Evolutionary conservation across 192 early-diverging fungal species (phyloP), one percentile per base, ranked within the genome.

Genomic region (Gaertneriomyces sp.): DNA sequence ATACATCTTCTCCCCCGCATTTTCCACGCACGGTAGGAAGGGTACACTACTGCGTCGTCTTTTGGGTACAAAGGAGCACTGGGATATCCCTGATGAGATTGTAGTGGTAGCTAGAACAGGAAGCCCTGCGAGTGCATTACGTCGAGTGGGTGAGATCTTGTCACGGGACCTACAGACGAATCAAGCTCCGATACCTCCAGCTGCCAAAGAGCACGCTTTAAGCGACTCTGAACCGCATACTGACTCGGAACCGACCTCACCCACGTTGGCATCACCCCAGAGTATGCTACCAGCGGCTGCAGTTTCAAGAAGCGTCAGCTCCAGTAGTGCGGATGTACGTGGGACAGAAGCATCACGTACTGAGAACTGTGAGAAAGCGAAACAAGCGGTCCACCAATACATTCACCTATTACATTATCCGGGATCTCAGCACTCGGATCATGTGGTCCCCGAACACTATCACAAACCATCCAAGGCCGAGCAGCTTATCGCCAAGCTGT

Each of bases 361-460:
- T 49, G 47, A n/a, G 47, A 17, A 14, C 4, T 38, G 39, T 8
- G 69, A 40, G 38, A 45, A 16, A 46, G 16, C 45, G 17, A 25
- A 41, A 20, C 49, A 64, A 45, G 62, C 47, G n/a, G 70, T 64
- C 10, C 53, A 42, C 6, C 47, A 71, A 47, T 58, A 49, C 50
- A 61, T 71, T 38, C 63, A 71, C 59, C 57, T 71, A 5, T 53
- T 71, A 1, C 70, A 71, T 39, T 71, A 71, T 45, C 70, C 70
- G 11, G 70, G 70, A 11, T 71, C 70, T 9, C 59, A 42, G 25
- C 70, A 71, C 58, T 50, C 63, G n/a, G 70, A 71, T 66, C 70
- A 71, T 42, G 62, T 43, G 6, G 19, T 58, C 6, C 19, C 69
- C 6, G 17, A 49, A 12, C 47, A 49, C 47, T n/a, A 49, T 17